Percentiles rank a stretch among this genome's conserved stretches.
These are phyloP conservation scores for Metschnikowia similis DNA, from an alignment of 805 yeast species.

Conservation along the genomic window DNA sequence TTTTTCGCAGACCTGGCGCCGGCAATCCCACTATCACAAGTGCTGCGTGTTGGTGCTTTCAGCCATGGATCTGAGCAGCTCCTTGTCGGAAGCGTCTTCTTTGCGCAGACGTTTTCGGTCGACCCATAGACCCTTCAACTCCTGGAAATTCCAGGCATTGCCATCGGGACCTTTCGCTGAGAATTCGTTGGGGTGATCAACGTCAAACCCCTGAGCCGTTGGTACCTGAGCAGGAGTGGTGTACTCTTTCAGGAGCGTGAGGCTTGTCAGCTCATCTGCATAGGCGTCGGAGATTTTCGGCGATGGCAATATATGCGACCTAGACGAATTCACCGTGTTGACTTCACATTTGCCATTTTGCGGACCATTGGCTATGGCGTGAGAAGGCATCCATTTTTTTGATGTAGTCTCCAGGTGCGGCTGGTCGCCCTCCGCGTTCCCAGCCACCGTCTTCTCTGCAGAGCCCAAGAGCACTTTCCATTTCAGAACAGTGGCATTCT, in stretches of 20 bases:
- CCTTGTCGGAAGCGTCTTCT: neutral
- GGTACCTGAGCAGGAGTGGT: neutral
- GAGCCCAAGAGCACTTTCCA: neutral
- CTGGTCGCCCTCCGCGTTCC: neutral
- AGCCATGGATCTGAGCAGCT: conserved; percentile 1
- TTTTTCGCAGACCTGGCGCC: neutral
- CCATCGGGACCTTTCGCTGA: neutral
- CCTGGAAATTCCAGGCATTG: conserved; percentile 7
- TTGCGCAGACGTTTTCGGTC: conserved; percentile 5
- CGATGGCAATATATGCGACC: conserved; percentile 1
- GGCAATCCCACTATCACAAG: neutral
- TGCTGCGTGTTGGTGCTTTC: conserved; percentile 2
- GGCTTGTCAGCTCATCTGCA: neutral
- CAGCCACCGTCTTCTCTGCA: neutral
- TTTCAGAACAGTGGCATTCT: neutral
- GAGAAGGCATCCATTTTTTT: conserved; percentile 1
- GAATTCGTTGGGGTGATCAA: neutral
- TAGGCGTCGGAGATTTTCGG: conserved; percentile 3
- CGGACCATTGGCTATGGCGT: neutral
- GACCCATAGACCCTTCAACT: conserved; percentile 8
- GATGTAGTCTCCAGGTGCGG: neutral
- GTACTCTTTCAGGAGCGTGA: neutral
- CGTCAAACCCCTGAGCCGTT: neutral
- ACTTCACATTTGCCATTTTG: neutral
- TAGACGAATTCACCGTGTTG: neutral